Evolutionary conservation across 1,284 basidiomycete species (phyloP), one percentile per base, ranked within the genome.

Genomic region (Ceratobasidium sp.): DNA sequence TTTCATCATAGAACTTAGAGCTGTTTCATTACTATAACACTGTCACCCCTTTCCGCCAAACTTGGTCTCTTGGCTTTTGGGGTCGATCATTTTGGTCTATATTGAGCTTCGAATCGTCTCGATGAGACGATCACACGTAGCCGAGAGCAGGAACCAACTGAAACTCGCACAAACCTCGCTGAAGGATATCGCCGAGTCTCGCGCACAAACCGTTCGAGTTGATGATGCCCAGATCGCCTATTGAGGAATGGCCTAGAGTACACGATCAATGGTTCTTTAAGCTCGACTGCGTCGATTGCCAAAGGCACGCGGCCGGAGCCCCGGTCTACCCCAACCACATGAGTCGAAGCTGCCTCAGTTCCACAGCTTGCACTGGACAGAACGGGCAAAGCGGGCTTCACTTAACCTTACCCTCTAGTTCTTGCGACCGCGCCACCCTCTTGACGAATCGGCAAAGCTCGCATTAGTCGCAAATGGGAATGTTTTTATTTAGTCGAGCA

Each of bases 251-350:
- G 58, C 23, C 31, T 28, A 31, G 42, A 13, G 61, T 13, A 23
- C 45, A 31, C 45, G 61, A 64, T 47, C 61, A 64, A 49, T n/a
- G 28, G 45, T 33, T 28, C 39, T 47, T 3, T 39, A 13, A 20
- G 17, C 61, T 64, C 61, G 13, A 64, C 61, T 49, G 61, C 61
- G 37, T 49, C 33, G 26, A 13, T 23, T 23, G 61, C 61, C 37
- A 47, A 64, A 64, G 61, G 61, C 23, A 64, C 39, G 39, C 60
- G 61, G 61, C 61, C 61, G 61, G 61, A 64, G 61, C 61, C 61
- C 61, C 61, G 47, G 20, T 17, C 33, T 64, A 28, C 61, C 23
- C 61, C 37, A 64, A 13, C 37, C 61, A 64, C 45, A 64, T 64
- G 39, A 64, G 45, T 64, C 61, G 45, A 64, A 49, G 39, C 28